Evolutionary conservation across 2,329 filamentous ascomycete genomes (phyloP), one percentile per base, ranked within the genome.

Genomic region (Clonostachys solani): DNA sequence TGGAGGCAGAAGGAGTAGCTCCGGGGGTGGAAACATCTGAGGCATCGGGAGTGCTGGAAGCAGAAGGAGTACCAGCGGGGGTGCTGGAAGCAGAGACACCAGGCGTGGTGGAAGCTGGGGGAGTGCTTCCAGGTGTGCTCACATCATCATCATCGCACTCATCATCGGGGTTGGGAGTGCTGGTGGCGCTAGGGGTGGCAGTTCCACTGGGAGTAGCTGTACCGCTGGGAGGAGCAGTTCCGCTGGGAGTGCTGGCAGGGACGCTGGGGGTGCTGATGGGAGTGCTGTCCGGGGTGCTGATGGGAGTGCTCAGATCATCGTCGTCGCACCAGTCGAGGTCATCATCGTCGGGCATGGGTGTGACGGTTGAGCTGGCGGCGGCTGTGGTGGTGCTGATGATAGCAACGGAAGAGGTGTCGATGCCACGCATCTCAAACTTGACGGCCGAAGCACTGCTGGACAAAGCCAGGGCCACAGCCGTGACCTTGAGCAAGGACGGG

Each of bases 191-290:
- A 37, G 45, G 45, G 42, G 47, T 50, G 34, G 41, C 50, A 18
- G 23, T 29, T 29, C 23, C 23, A 9, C 23, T 29, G 23, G 23
- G 23, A 3, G 23, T 23, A 23, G 23, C 23, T 3, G 23, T 29
- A 29, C 23, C 23, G 23, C 7, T 29, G 23, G 23, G 23, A 29
- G 43, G 46, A 33, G 35, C 44, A 41, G 50, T 23, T 41, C 47
- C 45, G 33, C 34, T 43, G 42, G 51, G 49, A 35, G 44, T 43
- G 18, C 40, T 46, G 38, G 33, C 36, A 33, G 43, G 33, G 19
- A 18, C 40, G 18, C 29, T 34, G 16, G 44, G 34, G 56, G 73
- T 80, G 64, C 80, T 67, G 56, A 77, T 80, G 52, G 72, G 67
- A 54, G 75, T 52, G 13, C 50, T 52, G 36, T 61, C 66, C 46